A percentile compares a stretch with the other conserved stretches of the same genome.
Conservation (phyloP, 345 rosid species). For the Rhodomyrtus tomentosa region DNA sequence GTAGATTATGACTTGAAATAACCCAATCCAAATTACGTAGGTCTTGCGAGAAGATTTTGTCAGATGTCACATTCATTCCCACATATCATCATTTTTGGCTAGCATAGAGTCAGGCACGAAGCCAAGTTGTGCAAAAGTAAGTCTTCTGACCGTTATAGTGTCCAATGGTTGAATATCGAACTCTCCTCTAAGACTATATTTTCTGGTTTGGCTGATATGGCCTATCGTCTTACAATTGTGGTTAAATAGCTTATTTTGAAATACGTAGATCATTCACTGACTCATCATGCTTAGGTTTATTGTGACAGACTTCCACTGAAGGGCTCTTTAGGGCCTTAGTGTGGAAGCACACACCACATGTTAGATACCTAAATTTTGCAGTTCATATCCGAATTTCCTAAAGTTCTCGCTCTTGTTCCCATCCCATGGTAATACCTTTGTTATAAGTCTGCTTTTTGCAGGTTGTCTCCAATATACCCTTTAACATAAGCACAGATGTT, state of each 20-base stretch:
- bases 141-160: neutral
- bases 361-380: neutral
- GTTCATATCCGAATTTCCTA: neutral
- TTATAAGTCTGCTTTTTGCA: slow-evolving; percentile 11
- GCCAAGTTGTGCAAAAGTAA: slow-evolving; percentile 50
- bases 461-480: slow-evolving; percentile 88
- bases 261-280: neutral
- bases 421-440: neutral
- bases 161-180: neutral
- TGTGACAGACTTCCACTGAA: neutral
- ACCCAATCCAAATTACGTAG: slow-evolving; percentile 13
- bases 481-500: slow-evolving; percentile 80
- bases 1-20: neutral
- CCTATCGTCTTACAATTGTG: neutral
- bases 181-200: neutral
- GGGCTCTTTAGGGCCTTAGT: neutral
- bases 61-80: slow-evolving; percentile 62
- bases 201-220: neutral
- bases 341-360: neutral
- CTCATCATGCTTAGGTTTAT: neutral
- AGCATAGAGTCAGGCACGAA: slow-evolving; percentile 9
- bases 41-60: slow-evolving; percentile 79
- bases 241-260: neutral
- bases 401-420: neutral
- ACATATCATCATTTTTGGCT: slow-evolving; percentile 41